A percentile compares a stretch with the other conserved stretches of the same genome.
These are phyloP conservation scores for Blastobotrys proliferans DNA, from an alignment of 1,139 yeast genomes.

Conservation along the genomic window DNA sequence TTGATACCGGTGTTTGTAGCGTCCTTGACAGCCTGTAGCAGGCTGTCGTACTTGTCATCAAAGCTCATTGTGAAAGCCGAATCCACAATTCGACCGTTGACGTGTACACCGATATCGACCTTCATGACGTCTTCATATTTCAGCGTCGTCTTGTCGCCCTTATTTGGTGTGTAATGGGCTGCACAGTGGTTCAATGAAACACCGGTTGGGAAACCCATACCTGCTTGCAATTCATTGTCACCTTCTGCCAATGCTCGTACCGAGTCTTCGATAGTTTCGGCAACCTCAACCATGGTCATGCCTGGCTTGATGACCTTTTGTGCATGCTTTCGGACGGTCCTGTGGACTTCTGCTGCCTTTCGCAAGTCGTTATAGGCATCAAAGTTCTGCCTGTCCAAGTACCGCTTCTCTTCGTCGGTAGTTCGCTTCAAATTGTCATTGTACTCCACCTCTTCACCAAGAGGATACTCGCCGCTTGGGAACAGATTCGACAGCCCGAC, in stretches of 20 bases:
- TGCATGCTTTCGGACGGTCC: conserved; percentile 82
- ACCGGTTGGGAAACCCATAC: conserved; percentile 98
- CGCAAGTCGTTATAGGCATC: conserved; percentile 81
- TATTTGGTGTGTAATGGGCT: conserved; percentile 96
- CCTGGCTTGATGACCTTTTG: conserved; percentile 79
- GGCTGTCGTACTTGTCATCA: conserved; percentile 74
- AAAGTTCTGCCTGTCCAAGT: conserved; percentile 64
- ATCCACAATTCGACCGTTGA: conserved; percentile 92
- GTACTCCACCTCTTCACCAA: conserved; percentile 57
- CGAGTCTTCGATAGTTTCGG: conserved; percentile 82
- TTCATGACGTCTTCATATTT: conserved; percentile 90
- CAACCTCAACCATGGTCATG: conserved; percentile 85
- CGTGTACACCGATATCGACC: conserved; percentile 96
- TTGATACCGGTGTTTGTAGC: conserved; percentile 93
- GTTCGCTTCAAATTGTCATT: conserved; percentile 73
- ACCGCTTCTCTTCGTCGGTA: conserved; percentile 82
- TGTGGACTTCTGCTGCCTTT: conserved; percentile 93
- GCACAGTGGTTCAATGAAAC: conserved; percentile 90
- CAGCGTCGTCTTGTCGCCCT: conserved; percentile 82
- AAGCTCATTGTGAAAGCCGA: conserved; percentile 93
- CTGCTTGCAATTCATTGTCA: conserved; percentile 63
- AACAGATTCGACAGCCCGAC: conserved; percentile 55
- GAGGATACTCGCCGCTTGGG: conserved; percentile 77
- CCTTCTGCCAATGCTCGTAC: conserved; percentile 69
- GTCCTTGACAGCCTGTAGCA: conserved; percentile 78